A percentile compares a stretch with the other conserved stretches of the same genome.
Evolutionary conservation across 805 yeast genomes (phyloP).

Genomic region (Candida palmyrensis): DNA sequence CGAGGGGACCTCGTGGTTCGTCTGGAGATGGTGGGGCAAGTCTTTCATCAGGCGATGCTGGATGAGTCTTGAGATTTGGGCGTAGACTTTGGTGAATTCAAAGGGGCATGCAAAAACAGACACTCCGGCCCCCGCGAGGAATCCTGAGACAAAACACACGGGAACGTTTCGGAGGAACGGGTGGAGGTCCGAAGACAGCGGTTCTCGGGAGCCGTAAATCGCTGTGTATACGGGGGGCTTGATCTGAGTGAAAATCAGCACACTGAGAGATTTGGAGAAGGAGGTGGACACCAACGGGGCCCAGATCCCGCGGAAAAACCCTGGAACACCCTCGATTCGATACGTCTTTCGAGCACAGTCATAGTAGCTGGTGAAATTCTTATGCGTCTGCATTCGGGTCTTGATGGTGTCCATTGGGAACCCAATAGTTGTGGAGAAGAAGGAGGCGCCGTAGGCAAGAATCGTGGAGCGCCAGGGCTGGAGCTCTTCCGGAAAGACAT

Average conservation of each 20-base stretch:
- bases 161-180: constrained; percentile 38
- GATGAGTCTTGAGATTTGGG: constrained; percentile 61
- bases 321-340: constrained; percentile 56
- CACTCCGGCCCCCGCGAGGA: constrained; percentile 59
- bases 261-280: constrained; percentile 59
- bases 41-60: constrained; percentile 9
- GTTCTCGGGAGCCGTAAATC: constrained; percentile 10
- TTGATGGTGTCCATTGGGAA: constrained; percentile 85
- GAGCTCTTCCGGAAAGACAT: constrained; percentile 42
- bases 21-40: constrained; percentile 10
- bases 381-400: constrained; percentile 80
- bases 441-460: constrained; percentile 60
- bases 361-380: constrained; percentile 46
- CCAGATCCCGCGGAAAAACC: constrained; percentile 70
- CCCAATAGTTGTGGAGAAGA: constrained; percentile 64
- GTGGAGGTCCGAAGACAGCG: constrained; percentile 20
- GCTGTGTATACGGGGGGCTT: constrained; percentile 36
- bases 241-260: constrained; percentile 53
- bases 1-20: constrained; percentile 7
- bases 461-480: constrained; percentile 53
- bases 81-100: constrained; percentile 76
- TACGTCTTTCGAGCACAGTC: constrained; percentile 57
- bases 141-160: constrained; percentile 52
- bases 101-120: constrained; percentile 75
- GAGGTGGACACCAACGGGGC: constrained; percentile 71